Base-by-base conservation (phyloP, 139 green algal genomes). In the Chlorella ohadii region DNA sequence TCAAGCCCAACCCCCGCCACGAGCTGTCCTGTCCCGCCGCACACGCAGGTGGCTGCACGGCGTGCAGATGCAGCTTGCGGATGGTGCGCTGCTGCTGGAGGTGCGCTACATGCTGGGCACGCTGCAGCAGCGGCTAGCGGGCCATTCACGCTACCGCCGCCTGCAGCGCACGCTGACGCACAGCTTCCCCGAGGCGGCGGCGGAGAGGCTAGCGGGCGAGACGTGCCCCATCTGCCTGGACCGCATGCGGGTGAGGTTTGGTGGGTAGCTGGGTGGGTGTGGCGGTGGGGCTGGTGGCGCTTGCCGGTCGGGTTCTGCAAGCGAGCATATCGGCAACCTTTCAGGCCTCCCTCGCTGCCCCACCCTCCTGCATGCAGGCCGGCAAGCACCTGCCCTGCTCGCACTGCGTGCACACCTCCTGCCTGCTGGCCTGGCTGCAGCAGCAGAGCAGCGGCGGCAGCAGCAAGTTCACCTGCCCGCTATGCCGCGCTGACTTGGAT, bases 351-450 rank as follows among this genome's bases (percentile, higher is more conserved):
- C n/a, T 7, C 41, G 13, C 34, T 33, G 36, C 34, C 22, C 34
- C 20, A 41, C n/a, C n/a, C 36, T 51, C 28, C 36, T 74, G 47
- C 44, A 27, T 41, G 82, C 74, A 86, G 75, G 34, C 64, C 47
- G 96, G 96, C 88, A 99, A 99, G 90, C 96, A 96, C 85, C 93
- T 99, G 66, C 86, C 90, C 41, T 99, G 97, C 85, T 89, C 91
- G 28, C 97, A 99, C 81, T 91, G 97, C 28, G 99, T 99, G 89
- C 97, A 99, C 83, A 31, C 96, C 68, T 91, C 96, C 81, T 99
- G 97, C 92, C 90, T 99, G n/a, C 90, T 94, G 84, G 98, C 94
- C 5, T 99, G 97, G 97, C 87, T 99, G 65, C 95, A 99, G 89
- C 96, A 99, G 89, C 51, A 59, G 15, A 59, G 51, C 51, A 59